Conservation (phyloP, 2,329 filamentous ascomycete species). For the Hymenoscyphus albidus region DNA sequence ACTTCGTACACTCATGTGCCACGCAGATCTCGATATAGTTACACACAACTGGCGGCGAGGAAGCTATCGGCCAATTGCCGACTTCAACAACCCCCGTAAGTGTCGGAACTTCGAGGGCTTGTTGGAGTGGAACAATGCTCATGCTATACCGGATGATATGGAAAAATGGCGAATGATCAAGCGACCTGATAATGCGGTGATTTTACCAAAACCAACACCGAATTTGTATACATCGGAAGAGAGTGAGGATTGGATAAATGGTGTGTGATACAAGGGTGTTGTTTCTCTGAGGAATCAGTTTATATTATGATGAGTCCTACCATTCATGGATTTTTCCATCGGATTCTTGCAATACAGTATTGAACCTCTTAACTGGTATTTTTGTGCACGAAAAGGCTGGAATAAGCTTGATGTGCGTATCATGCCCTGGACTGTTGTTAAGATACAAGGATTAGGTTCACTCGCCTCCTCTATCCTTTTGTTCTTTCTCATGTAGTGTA, state of each 20-base stretch:
- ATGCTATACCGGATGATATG: slow-evolving; percentile 8
- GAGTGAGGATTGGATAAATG: slow-evolving; percentile 9
- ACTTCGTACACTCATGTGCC: slow-evolving; percentile 23
- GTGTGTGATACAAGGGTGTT: not conserved
- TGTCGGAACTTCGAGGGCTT: slow-evolving; percentile 11
- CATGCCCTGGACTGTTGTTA: not conserved
- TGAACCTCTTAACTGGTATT: not conserved
- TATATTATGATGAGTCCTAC: not conserved
- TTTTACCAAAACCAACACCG: slow-evolving; percentile 8
- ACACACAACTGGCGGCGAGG: slow-evolving; percentile 32
- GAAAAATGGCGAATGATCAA: slow-evolving; percentile 8
- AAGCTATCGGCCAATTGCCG: slow-evolving; percentile 5
- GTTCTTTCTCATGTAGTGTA: no score
- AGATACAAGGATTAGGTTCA: no score
- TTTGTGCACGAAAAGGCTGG: not conserved
- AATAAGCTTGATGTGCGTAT: not conserved
- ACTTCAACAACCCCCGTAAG: slow-evolving; percentile 9
- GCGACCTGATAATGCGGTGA: slow-evolving; percentile 8
- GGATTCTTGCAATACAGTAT: no score
- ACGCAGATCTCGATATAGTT: slow-evolving; percentile 33
- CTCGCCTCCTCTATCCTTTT: no score
- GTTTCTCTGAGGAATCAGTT: not conserved
- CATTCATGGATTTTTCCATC: not conserved
- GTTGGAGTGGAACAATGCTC: slow-evolving; percentile 8
- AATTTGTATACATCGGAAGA: slow-evolving; percentile 10